Percentiles rank a stretch among this genome's conserved stretches.
Evolutionary conservation across 2,329 filamentous ascomycete genomes (phyloP).

Genomic region (Immersiporthe knoxdaviesiana): DNA sequence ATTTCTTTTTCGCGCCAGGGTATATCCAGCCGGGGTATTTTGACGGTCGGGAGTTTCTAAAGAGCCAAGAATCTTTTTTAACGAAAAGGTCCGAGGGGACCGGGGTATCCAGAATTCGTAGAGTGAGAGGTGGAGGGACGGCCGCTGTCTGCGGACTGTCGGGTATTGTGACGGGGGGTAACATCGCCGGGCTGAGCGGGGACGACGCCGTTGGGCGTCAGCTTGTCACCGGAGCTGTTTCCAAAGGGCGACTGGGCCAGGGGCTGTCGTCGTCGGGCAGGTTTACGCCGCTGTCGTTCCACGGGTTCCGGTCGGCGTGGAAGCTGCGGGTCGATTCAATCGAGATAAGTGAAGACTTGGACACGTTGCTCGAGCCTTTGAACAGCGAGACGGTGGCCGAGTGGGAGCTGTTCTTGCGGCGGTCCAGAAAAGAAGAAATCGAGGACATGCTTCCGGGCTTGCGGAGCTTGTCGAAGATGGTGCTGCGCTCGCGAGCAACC

Average conservation of each 20-base stretch:
- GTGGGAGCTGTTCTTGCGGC: constrained; percentile 91
- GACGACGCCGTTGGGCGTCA: constrained; percentile 58
- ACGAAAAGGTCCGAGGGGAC: constrained; percentile 87
- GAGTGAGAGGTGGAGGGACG: constrained; percentile 94
- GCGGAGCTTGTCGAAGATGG: constrained; percentile 88
- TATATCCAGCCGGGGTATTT: constrained; percentile 68
- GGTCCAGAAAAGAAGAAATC: constrained; percentile 92
- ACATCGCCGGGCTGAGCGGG: constrained; percentile 79
- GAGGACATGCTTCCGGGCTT: constrained; percentile 95
- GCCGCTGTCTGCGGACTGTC: constrained; percentile 87
- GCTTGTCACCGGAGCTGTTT: constrained; percentile 67
- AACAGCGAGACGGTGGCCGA: constrained; percentile 83
- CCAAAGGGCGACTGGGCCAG: constrained; percentile 65
- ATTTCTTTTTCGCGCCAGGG: constrained; percentile 63
- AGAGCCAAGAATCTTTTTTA: constrained; percentile 61
- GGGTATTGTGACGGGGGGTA: constrained; percentile 81
- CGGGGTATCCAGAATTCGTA: constrained; percentile 94
- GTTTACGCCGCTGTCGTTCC: constrained; percentile 97
- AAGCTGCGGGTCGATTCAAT: constrained; percentile 93
- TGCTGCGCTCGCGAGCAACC: constrained; percentile 75
- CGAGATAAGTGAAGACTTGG: constrained; percentile 93
- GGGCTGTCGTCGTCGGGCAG: constrained; percentile 83
- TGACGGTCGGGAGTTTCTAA: constrained; percentile 47
- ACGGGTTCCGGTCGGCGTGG: constrained; percentile 90
- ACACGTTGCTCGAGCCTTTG: constrained; percentile 88